phyloP scores from a whole-genome alignment of 2,329 filamentous ascomycete genomes.

The Aureobasidium uvarum region DNA sequence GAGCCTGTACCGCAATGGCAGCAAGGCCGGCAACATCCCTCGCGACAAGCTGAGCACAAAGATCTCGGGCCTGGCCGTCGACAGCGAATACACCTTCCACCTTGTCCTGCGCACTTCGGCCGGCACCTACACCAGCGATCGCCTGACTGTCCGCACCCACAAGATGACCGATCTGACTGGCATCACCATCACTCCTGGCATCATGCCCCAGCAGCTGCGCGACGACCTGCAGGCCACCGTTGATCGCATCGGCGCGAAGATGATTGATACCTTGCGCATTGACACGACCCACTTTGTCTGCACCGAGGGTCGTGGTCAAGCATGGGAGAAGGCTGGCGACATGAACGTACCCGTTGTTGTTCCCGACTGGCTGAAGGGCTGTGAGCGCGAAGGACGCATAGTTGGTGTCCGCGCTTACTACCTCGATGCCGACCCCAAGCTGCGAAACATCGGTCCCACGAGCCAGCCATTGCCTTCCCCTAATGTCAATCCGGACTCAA shows the following conservation, averaged over 20 bases:
- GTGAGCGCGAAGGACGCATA: conserved; percentile 86
- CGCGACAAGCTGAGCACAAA: conserved; percentile 92
- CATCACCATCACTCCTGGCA: conserved; percentile 88
- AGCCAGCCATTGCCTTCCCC: conserved; percentile 31
- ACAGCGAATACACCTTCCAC: conserved; percentile 94
- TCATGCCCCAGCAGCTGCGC: conserved; percentile 70
- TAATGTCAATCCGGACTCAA: conserved; percentile 19
- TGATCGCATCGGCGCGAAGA: conserved; percentile 85
- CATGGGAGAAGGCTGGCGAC: conserved; percentile 96
- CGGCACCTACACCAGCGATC: conserved; percentile 80
- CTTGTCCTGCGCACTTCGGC: conserved; percentile 87
- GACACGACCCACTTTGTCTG: conserved; percentile 99
- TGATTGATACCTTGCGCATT: conserved; percentile 86
- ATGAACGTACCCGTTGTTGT: conserved; percentile 97
- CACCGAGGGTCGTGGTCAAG: conserved; percentile 81
- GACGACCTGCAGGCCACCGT: conserved; percentile 74
- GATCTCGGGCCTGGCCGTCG: conserved; percentile 92
- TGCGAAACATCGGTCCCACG: conserved; percentile 52
- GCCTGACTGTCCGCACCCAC: conserved; percentile 83
- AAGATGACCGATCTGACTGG: conserved; percentile 98
- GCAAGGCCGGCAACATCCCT: conserved; percentile 94
- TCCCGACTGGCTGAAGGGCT: conserved; percentile 97
- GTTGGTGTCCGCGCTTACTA: conserved; percentile 96
- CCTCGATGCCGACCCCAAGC: conserved; percentile 74
- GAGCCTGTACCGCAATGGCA: conserved; percentile 90